These are phyloP conservation scores for Dipteronia sinensis DNA, from an alignment of 345 rosid species.

Conservation along the genomic window DNA sequence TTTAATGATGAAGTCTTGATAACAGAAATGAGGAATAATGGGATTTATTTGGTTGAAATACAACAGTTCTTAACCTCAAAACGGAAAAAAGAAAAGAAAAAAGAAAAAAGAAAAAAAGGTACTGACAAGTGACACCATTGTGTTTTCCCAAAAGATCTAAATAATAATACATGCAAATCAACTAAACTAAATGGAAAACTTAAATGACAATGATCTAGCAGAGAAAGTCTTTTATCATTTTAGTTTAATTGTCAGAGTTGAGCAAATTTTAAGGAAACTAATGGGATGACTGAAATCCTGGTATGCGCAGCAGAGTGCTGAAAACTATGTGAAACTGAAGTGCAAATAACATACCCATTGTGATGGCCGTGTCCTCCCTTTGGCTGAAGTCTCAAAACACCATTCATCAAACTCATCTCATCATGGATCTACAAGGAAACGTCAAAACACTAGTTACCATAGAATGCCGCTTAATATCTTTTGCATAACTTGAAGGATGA, in stretches of 20 bases:
- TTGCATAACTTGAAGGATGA: background rate
- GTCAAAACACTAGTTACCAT: background rate
- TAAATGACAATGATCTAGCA: background rate
- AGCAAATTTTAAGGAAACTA: background rate
- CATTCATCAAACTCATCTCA: constrained; percentile 94
- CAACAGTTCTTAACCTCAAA: background rate
- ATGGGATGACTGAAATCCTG: too few species aligned
- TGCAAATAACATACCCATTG: constrained; percentile 64
- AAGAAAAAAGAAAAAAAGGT: background rate
- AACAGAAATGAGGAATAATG: background rate
- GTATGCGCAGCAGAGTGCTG: background rate
- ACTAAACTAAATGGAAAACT: too few species aligned
- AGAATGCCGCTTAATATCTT: background rate
- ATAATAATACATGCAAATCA: too few species aligned
- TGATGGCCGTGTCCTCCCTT: constrained; percentile 92
- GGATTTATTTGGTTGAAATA: background rate
- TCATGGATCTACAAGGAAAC: constrained; percentile 58
- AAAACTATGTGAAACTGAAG: constrained; percentile 3
- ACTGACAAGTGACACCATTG: background rate
- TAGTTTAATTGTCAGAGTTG: background rate
- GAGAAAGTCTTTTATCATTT: background rate
- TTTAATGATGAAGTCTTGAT: background rate
- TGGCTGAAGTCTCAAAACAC: constrained; percentile 77
- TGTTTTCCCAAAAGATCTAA: background rate
- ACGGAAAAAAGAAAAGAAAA: background rate